phyloP scores from a whole-genome alignment of 371 early-diverging fungal genomes.

The Lichtheimia ornata region DNA sequence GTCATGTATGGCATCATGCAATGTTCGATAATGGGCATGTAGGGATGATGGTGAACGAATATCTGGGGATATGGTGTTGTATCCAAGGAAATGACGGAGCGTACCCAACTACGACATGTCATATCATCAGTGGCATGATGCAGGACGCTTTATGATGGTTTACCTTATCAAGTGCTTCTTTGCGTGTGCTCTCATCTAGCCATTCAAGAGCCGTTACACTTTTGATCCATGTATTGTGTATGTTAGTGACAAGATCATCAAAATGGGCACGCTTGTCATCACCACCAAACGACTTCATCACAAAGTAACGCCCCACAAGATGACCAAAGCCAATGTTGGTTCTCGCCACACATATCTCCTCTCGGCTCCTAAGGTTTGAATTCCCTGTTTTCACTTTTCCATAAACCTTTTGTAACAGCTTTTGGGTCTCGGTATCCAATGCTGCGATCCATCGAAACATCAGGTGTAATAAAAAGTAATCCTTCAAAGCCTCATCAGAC shows the following conservation, averaged over 20 bases:
- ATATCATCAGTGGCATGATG: neutral
- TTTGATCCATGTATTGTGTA: constrained; percentile 32
- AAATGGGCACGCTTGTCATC: constrained; percentile 33
- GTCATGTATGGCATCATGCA: neutral
- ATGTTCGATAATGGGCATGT: constrained; percentile 33
- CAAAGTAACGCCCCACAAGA: constrained; percentile 57
- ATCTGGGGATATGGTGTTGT: constrained; percentile 52
- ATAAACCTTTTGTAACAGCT: too few relatives aligned
- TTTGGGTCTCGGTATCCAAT: too few relatives aligned
- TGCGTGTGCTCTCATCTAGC: constrained; percentile 53
- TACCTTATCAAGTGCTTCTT: constrained; percentile 50
- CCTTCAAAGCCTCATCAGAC: neutral
- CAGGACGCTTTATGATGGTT: neutral
- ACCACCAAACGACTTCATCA: constrained; percentile 46
- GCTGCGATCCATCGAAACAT: neutral
- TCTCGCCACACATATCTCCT: too few relatives aligned
- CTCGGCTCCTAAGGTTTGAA: too few relatives aligned
- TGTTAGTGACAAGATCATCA: constrained; percentile 30
- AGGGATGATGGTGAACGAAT: constrained; percentile 43
- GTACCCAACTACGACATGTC: neutral
- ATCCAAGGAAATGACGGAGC: constrained; percentile 49
- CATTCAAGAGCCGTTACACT: constrained; percentile 47
- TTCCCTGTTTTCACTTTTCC: too few relatives aligned
- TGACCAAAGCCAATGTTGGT: constrained; percentile 35
- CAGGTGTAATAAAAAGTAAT: constrained; percentile 14